Evolutionary conservation across 345 rosid species (phyloP).

Genomic region (Populus tremula): DNA sequence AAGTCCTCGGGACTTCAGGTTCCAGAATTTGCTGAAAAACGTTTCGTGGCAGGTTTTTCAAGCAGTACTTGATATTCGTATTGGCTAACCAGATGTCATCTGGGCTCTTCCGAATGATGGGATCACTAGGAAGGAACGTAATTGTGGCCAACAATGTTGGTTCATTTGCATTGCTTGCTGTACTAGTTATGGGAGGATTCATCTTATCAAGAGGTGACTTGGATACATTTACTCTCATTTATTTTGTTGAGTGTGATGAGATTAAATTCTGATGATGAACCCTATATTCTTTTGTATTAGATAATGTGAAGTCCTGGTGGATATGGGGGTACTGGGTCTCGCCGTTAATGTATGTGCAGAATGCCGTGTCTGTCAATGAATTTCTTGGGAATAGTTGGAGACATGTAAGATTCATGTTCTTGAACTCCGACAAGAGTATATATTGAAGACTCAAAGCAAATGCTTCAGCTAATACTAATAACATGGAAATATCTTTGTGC

Average conservation of each 20-base stretch:
- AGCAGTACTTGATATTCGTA: conserved; percentile 47
- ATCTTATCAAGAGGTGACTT: conserved; percentile 49
- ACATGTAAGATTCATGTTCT: conserved; percentile 38
- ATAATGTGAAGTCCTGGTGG: conserved; percentile 58
- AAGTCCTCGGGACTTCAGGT: neutral
- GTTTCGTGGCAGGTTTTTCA: conserved; percentile 48
- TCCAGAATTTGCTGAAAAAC: conserved; percentile 7
- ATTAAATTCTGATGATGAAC: conserved; percentile 16
- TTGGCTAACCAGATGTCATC: conserved; percentile 54
- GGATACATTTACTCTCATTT: neutral
- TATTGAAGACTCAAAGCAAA: neutral
- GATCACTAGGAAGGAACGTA: conserved; percentile 53
- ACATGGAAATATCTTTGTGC: conserved; percentile 8
- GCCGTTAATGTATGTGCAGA: conserved; percentile 64
- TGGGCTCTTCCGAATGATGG: conserved; percentile 52
- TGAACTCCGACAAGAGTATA: neutral
- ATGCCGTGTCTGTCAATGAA: conserved; percentile 59
- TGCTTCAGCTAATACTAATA: neutral
- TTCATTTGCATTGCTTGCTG: conserved; percentile 43
- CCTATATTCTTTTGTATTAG: conserved; percentile 25
- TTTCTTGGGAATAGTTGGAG: conserved; percentile 61
- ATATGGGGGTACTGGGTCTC: conserved; percentile 71
- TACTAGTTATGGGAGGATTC: conserved; percentile 61
- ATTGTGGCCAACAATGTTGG: conserved; percentile 63
- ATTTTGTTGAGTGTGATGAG: neutral